Conservation (phyloP, 2,329 filamentous ascomycete genomes). For the Myriosclerotinia duriaeana region DNA sequence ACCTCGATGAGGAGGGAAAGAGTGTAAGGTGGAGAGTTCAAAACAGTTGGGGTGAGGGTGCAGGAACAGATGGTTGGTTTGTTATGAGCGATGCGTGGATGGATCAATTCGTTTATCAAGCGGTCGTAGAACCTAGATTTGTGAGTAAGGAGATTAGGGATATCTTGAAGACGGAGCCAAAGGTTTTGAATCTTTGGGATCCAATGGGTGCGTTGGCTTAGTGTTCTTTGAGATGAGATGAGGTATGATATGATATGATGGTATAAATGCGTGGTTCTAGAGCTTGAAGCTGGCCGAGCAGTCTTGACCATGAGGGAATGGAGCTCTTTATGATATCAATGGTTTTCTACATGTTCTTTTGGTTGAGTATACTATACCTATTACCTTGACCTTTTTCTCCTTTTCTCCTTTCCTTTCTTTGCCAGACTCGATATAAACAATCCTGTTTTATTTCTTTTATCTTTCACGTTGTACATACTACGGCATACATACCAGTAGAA, state of each 20-base stretch:
- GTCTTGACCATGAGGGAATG: no score
- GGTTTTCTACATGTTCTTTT: no score
- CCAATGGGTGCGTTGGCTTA: conserved; percentile 73
- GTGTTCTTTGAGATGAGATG: not conserved
- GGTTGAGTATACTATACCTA: no score
- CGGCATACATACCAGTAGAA: no score
- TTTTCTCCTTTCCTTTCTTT: no score
- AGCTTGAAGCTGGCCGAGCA: not conserved
- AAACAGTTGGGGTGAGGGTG: conserved; percentile 74
- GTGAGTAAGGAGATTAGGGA: conserved; percentile 65
- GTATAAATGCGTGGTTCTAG: not conserved
- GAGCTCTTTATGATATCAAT: no score
- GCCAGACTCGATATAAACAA: no score
- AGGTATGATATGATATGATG: not conserved
- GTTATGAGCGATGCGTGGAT: conserved; percentile 84
- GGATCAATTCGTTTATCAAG: conserved; percentile 82
- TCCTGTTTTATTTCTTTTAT: no score
- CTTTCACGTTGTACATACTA: no score
- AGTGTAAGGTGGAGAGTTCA: conserved; percentile 80
- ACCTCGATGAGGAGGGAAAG: conserved; percentile 65
- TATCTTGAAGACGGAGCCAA: conserved; percentile 67
- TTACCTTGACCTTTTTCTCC: no score
- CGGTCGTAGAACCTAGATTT: conserved; percentile 73
- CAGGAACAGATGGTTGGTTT: conserved; percentile 79
- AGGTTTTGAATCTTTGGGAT: conserved; percentile 75